These are phyloP conservation scores for Pseudonitzschia pungens DNA, from an alignment of 108 stramenopile species.

Conservation along the genomic window DNA sequence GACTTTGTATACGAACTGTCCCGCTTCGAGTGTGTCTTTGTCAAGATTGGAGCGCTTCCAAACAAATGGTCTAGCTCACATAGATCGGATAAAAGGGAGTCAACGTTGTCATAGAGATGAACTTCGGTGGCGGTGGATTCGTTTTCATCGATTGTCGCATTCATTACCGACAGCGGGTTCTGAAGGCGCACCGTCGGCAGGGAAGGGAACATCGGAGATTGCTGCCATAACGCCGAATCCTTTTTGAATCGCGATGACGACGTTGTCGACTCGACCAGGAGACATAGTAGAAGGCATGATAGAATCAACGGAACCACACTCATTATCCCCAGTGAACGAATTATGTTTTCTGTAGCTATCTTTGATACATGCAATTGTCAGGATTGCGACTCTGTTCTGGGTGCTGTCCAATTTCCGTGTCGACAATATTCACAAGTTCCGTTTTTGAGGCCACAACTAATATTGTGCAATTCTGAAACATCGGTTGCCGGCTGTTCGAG, in stretches of 20 bases:
- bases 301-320: neutral
- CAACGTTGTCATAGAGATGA: conserved; percentile 7
- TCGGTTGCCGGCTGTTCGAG: too few species aligned
- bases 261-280: neutral
- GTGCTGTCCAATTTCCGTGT: too few species aligned
- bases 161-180: neutral
- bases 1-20: conserved; percentile 37
- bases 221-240: neutral
- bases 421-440: too few species aligned
- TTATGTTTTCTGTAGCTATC: neutral
- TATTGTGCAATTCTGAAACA: too few species aligned
- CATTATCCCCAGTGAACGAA: neutral
- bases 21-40: conserved; percentile 6
- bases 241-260: neutral
- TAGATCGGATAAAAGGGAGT: conserved; percentile 22
- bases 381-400: too few species aligned
- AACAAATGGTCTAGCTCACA: conserved; percentile 6
- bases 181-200: neutral
- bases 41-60: conserved; percentile 1
- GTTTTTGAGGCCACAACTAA: too few species aligned
- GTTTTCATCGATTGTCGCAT: neutral
- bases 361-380: too few species aligned
- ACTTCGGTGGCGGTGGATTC: neutral
- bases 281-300: neutral
- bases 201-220: conserved; percentile 6